Base-by-base conservation (phyloP, 2,329 filamentous ascomycete genomes). In the Colletotrichum sp. region DNA sequence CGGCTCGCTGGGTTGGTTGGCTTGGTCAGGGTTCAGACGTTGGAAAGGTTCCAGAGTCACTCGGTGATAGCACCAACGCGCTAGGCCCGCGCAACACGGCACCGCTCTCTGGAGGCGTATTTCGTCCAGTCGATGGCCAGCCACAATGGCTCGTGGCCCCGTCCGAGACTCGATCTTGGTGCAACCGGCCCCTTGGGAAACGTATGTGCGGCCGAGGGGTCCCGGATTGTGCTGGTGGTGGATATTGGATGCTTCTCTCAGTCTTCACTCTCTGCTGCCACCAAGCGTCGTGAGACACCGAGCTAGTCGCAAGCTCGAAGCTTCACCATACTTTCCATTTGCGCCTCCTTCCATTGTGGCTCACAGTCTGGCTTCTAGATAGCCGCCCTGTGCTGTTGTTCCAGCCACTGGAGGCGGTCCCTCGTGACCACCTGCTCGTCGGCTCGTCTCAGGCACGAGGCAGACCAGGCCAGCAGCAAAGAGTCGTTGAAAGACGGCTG, bases 141-240 rank as follows among this genome's bases (percentile, higher is more conserved):
- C 66, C 39, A 72, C 34, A 48, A 13, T 39, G 55, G 57, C 30
- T 57, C 22, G 27, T 64, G 68, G 48, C 34, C 52, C 63, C 28
- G 64, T 63, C 57, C 57, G 32, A 68, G 64, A 63, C 69, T 59
- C 44, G 52, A 63, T 60, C 44, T 75, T 75, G 69, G 72, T 75
- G 73, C 73, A 75, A 75, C 73, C 73, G 69, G 70, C 64, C 64
- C 64, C 64, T 73, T 68, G 73, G 73, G 70, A 73, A 64, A 61
- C n/a, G 63, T 72, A 34, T 30, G 36, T 72, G 69, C 63, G 70
- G 27, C 39, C 27, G 30, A 70, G 48, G 69, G 73, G 57, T 22
- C 30, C 55, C 28, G 25, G 15, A 32, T 28, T 55, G 61, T 61
- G 28, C 12, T 66, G 52, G 48, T 66, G 55, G 25, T 60, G 25